These are phyloP conservation scores for Betula pendula DNA, from an alignment of 306 rosid species.

Conservation along the genomic window DNA sequence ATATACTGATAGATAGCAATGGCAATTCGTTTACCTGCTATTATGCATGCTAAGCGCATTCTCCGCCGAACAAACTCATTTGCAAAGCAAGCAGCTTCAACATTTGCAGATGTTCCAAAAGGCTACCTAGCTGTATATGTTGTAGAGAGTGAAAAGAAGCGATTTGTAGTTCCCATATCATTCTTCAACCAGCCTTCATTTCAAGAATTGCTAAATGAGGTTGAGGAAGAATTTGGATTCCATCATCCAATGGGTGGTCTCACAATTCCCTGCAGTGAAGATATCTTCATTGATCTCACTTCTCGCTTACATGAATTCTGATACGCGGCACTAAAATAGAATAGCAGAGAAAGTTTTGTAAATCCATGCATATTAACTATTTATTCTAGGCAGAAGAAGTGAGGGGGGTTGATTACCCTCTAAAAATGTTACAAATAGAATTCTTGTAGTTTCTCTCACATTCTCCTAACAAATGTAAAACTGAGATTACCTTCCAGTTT, in stretches of 20 bases:
- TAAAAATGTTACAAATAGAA: not conserved
- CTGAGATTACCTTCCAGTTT: not conserved
- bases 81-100: slow-evolving; percentile 20
- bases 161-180: slow-evolving; percentile 43
- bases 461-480: not conserved
- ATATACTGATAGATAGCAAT: too few species aligned
- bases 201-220: slow-evolving; percentile 34
- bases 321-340: not conserved
- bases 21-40: not conserved
- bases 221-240: slow-evolving; percentile 48
- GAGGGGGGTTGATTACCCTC: not conserved
- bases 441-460: too few species aligned
- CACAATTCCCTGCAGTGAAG: slow-evolving; percentile 49
- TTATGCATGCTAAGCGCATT: not conserved
- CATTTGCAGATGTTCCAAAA: slow-evolving; percentile 35
- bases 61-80: not conserved
- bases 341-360: not conserved
- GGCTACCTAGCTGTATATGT: slow-evolving; percentile 56
- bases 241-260: slow-evolving; percentile 59
- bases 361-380: not conserved
- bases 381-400: not conserved
- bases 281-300: slow-evolving; percentile 28
- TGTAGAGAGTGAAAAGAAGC: slow-evolving; percentile 45
- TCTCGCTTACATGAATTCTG: slow-evolving; percentile 12
- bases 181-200: slow-evolving; percentile 43